These are phyloP conservation scores for Coemansia sp. DNA, from an alignment of 192 early-diverging fungal genomes.

Conservation along the genomic window DNA sequence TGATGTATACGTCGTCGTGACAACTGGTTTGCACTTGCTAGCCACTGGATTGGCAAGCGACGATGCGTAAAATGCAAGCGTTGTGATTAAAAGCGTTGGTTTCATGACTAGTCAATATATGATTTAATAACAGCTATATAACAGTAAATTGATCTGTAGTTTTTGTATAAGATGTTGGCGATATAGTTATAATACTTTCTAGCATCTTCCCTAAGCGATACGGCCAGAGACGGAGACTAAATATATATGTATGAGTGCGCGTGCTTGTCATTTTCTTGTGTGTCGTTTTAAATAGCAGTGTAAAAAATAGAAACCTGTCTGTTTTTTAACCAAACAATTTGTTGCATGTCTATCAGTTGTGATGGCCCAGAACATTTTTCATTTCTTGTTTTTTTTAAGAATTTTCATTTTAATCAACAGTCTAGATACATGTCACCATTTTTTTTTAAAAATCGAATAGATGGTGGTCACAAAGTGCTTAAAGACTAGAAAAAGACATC, in stretches of 20 bases:
- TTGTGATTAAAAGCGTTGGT: background rate
- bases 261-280: no score
- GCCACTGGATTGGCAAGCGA: background rate
- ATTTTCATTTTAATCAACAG: background rate
- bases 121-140: background rate
- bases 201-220: no score
- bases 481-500: background rate
- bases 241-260: background rate
- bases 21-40: slow-evolving; percentile 4
- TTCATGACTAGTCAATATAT: background rate
- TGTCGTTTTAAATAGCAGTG: no score
- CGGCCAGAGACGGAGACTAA: no score
- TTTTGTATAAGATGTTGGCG: no score
- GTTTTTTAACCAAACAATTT: background rate
- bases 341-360: background rate
- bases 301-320: no score
- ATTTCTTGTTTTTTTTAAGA: background rate
- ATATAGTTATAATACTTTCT: no score
- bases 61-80: background rate
- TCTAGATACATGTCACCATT: background rate
- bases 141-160: no score
- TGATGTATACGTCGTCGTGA: background rate
- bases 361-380: background rate
- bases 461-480: background rate
- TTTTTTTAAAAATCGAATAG: background rate